Percentiles rank a stretch among this genome's conserved stretches.
phyloP scores from a whole-genome alignment of 2,329 filamentous ascomycete species.

The Nothophaeocryptopus gaeumannii region DNA sequence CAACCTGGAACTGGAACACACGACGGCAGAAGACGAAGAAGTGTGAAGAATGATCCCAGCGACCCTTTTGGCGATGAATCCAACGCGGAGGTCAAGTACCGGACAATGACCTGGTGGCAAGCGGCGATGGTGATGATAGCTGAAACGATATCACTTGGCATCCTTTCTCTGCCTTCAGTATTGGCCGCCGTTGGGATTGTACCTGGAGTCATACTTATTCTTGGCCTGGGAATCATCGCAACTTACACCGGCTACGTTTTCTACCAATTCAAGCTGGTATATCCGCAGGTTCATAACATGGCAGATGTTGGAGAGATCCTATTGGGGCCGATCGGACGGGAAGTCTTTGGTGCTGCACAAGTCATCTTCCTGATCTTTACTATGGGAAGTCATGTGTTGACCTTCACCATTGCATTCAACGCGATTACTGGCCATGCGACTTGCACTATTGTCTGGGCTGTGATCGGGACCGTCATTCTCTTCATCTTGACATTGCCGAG shows the following conservation, averaged over 20 bases:
- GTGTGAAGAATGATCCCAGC: too few species aligned
- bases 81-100: constrained; percentile 47
- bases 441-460: constrained; percentile 64
- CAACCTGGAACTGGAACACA: too few species aligned
- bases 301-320: constrained; percentile 66
- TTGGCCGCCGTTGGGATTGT: constrained; percentile 53
- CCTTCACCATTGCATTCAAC: constrained; percentile 69
- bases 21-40: too few species aligned
- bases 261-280: constrained; percentile 56
- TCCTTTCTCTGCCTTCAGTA: constrained; percentile 54
- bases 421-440: constrained; percentile 60
- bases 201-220: constrained; percentile 55
- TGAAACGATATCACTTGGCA: constrained; percentile 56
- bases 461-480: constrained; percentile 59
- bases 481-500: constrained; percentile 60
- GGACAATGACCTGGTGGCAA: constrained; percentile 51
- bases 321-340: constrained; percentile 59
- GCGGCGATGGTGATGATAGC: constrained; percentile 52
- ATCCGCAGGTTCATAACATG: constrained; percentile 57
- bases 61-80: constrained; percentile 22
- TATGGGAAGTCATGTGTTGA: constrained; percentile 67
- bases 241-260: constrained; percentile 61
- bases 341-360: constrained; percentile 62
- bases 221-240: constrained; percentile 54
- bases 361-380: constrained; percentile 66